Base-by-base conservation (phyloP, 371 early-diverging fungal species). In the Mortierella sp. region DNA sequence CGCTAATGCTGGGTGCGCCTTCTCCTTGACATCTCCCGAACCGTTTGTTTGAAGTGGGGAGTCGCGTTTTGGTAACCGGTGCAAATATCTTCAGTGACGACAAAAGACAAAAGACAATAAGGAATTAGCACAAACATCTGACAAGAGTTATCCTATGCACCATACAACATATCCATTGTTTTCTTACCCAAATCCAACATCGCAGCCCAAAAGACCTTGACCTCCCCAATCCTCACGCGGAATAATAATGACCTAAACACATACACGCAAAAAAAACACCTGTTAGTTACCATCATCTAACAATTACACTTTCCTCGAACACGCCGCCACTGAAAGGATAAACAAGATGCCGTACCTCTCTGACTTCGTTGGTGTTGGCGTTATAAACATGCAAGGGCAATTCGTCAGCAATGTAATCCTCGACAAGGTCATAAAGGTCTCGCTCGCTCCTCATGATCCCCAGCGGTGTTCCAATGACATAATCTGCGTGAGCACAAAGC, bases 211-310 rank as follows among this genome's bases (percentile, higher is more conserved):
- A 4, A 92, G 89, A 6, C 95, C 95, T 72, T 90, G 87, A 18
- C 95, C 95, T 74, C 95, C 95, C 95, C 95, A 94, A 70, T 92
- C 93, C 68, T 90, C 89, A 74, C 91, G 92, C 18, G 95, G 94
- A 32, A 93, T 87, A 83, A 94, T 93, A 32, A 93, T 90, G 54
- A 92, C 92, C 88, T 95, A 41, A 21, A 21, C 38, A 38, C 51
- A 56, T 43, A 43, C 35, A 24, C 12, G 16, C 14, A 35, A 54
- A 18, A 21, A 46, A 27, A 29, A 70, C 14, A 14, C n/a, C 27
- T 12, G 68, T 48, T n/a, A n/a, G 35, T 38, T 43, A 58, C 8
- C n/a, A 24, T n/a, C n/a, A 60, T 58, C 12, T 4, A 10, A 14
- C 12, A 32, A 32, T 32, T 16, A 60, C 32, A 12, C 29, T 3